These are phyloP conservation scores for Agastache rugosa DNA, from an alignment of 257 asterid genomes.

Conservation along the genomic window DNA sequence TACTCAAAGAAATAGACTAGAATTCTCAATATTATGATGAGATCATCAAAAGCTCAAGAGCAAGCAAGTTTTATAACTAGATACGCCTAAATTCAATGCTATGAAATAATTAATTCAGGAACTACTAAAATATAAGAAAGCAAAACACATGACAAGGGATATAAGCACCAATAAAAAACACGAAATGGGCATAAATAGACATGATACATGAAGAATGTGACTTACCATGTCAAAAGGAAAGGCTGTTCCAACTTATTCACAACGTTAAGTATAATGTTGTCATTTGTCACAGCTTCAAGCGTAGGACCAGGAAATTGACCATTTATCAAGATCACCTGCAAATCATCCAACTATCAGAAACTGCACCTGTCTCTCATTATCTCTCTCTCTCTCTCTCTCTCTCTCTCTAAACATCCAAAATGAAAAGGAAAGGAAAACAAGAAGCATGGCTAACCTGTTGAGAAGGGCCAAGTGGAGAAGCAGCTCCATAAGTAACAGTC, in stretches of 20 bases:
- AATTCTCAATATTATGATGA: not conserved
- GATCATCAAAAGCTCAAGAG: not conserved
- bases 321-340: conserved; percentile 87
- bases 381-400: not conserved
- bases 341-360: conserved; percentile 21
- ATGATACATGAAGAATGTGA: conserved; percentile 27
- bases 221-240: conserved; percentile 88
- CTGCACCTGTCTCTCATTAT: not conserved
- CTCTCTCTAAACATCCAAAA: not conserved
- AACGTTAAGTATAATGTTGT: conserved; percentile 78
- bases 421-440: too few relatives aligned
- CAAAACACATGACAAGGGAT: conserved; percentile 12
- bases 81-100: not conserved
- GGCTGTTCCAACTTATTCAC: conserved; percentile 84
- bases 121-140: not conserved
- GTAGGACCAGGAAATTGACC: conserved; percentile 97
- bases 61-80: not conserved
- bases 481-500: conserved; percentile 83
- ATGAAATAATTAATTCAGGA: not conserved
- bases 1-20: not conserved
- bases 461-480: conserved; percentile 79
- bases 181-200: not conserved
- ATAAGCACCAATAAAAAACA: not conserved
- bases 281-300: conserved; percentile 84
- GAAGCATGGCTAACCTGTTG: conserved; percentile 65